Evolutionary conservation across 306 rosid species (phyloP), one percentile per base, ranked within the genome.

Genomic region (Cicer pinnatifidum): DNA sequence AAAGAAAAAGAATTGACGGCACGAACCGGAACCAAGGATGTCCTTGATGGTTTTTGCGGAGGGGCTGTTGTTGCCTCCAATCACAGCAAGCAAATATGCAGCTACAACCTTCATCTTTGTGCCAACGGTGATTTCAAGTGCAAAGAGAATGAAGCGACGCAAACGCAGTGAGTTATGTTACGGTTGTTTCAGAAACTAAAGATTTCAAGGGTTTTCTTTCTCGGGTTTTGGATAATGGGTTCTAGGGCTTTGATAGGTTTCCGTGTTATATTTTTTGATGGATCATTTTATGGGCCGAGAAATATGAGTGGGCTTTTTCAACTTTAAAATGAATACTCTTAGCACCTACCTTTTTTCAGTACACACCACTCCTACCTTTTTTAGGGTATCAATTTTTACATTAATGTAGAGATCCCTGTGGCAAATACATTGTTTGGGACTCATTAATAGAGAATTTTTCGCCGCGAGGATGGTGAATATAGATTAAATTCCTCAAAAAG

Each of bases 91-190:
- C 84, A 89, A 63, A 40, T 89, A 89, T 0, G 90, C 90, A 28
- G 90, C 93, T 1, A 89, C 59, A 6, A 84, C 88, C 90, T 89
- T 89, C 93, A 89, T 89, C 56, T 67, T 84, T 77, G 80, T 58
- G 70, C 45, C 0, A 65, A 38, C 75, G 63, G 51, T 51, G 75
- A 51, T 8, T 48, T 33, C 60, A 59, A 7, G 6, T 37, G 23
- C 23, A 1, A 37, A n/a, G 13, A 4, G 40, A 56, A 9, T 54
- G 37, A 54, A 54, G 0, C 37, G 10, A 10, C 6, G 9, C 1
- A 12, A 13, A 57, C 9, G 35, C 54, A 16, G 3, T 0, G 52
- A 13, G 72, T 20, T 11, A 1, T 11, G 17, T 9, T 44, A 11
- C 56, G 17, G 37, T 7, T 7, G 8, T 12, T 2, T 50, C 54